A percentile compares a stretch with the other conserved stretches of the same genome.
Conservation (phyloP, 306 rosid genomes). For the Casuarina equisetifolia region DNA sequence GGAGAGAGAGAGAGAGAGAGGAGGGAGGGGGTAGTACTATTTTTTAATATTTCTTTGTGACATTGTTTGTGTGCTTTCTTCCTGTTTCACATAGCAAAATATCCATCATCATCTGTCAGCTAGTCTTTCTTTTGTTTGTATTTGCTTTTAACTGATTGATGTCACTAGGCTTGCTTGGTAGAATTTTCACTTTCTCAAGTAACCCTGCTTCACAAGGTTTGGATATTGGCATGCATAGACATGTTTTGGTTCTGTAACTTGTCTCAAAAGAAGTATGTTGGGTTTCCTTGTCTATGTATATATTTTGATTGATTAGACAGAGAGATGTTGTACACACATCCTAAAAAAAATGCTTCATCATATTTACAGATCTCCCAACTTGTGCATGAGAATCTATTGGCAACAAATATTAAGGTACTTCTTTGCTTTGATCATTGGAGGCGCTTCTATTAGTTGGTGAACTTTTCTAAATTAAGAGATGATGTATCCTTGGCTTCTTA, state of each 20-base stretch:
- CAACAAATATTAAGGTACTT: conserved; percentile 47
- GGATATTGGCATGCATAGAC: not conserved
- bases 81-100: not conserved
- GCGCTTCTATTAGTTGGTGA: not conserved
- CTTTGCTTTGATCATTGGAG: conserved; percentile 5
- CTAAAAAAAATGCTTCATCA: conserved; percentile 44
- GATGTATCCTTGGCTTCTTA: conserved; percentile 1
- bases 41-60: not conserved
- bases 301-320: not conserved
- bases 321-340: conserved; percentile 40
- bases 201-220: conserved; percentile 51
- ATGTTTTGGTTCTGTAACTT: not conserved
- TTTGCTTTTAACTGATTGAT: conserved; percentile 24
- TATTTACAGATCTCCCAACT: conserved; percentile 54
- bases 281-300: not conserved
- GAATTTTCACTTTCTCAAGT: conserved; percentile 50
- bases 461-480: conserved; percentile 9
- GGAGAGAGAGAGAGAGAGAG: too few species aligned
- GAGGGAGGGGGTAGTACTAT: not conserved
- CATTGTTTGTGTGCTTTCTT: not conserved
- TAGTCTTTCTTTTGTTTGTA: not conserved
- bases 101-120: not conserved
- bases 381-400: conserved; percentile 55
- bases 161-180: conserved; percentile 16
- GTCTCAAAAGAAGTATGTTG: not conserved